phyloP scores from a whole-genome alignment of 805 yeast species.

The Nakazawaea ishiwadae region DNA sequence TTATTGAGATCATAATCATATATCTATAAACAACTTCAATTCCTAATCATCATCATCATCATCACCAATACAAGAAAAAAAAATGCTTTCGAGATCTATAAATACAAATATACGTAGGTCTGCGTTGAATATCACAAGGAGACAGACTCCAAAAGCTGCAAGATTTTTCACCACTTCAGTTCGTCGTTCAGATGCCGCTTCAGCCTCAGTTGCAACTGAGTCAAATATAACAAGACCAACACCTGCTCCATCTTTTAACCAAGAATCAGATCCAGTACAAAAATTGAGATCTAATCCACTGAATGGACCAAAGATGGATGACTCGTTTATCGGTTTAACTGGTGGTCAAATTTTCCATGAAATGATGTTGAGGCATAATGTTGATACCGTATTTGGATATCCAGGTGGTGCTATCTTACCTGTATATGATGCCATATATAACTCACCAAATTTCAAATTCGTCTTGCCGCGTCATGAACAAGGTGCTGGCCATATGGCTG shows the following conservation, averaged over 20 bases:
- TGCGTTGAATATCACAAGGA: background rate
- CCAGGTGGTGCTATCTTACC: constrained; percentile 99
- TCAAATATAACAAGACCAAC: constrained; percentile 22
- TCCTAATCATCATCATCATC: background rate
- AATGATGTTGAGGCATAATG: constrained; percentile 96
- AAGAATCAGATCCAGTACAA: constrained; percentile 15
- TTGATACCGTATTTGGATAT: constrained; percentile 94
- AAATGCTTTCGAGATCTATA: constrained; percentile 10
- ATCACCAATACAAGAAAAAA: background rate
- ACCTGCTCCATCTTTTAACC: constrained; percentile 51
- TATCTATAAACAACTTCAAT: too few relatives aligned
- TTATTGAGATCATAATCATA: too few relatives aligned
- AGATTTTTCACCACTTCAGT: background rate
- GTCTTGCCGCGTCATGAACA: constrained; percentile 96
- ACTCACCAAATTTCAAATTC: constrained; percentile 83
- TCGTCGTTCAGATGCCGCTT: background rate
- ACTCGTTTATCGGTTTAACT: constrained; percentile 89
- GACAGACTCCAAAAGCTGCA: background rate
- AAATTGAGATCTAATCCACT: constrained; percentile 18
- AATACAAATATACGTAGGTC: constrained; percentile 7
- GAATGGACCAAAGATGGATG: constrained; percentile 47
- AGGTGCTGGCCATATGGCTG: constrained; percentile 99
- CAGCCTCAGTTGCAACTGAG: constrained; percentile 11
- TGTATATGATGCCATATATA: constrained; percentile 94
- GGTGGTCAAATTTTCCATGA: constrained; percentile 99